Base-by-base conservation (phyloP, 108 stramenopile species). In the Pseudonitzschia multistriata region DNA sequence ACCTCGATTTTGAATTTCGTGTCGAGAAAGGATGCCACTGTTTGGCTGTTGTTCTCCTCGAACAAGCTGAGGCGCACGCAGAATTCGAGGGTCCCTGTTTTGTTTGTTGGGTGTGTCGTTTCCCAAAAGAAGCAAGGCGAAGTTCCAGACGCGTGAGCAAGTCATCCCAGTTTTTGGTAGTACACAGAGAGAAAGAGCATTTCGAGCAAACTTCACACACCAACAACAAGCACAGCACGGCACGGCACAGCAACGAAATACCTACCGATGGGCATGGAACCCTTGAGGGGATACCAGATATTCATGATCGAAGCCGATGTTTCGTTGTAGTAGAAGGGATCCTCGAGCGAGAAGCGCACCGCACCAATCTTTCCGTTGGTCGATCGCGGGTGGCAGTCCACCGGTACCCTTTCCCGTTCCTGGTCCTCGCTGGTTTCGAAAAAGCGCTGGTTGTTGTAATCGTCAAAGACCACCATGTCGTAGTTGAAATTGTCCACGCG, bases 1-100 rank as follows among this genome's bases (percentile, higher is more conserved):
- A 49, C n/a, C 49, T 49, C 49, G 49, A 49, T 21, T 17, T 49
- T 49, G 49, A 49, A 49, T 49, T 49, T 49, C 49, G 49, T 49
- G 49, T 49, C 49, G 3, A 49, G n/a, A 49, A 21, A 49, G 3
- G 49, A 49, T 4, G 49, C n/a, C 6, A 49, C 17, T 3, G 15
- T 49, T 42, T 13, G 40, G n/a, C 4, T 49, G 4, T 49, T 7
- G 49, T 49, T 17, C 49, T 49, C 49, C n/a, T 49, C 49, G 49
- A 49, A 3, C 49, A 49, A 17, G 13, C 19, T 21, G 49, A 49
- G 49, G 13, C 49, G 49, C 3, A 49, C 17, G 49, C 49, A 49
- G 19, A 49, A 49, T 17, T 15, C 6, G 13, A 49, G 49, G 15
- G 49, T 39, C 37, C 37, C 37, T 39, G 37, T 5, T 39, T 7